Base-by-base conservation (phyloP, 805 yeast genomes). In the Saccharomycopsis fermentans region DNA sequence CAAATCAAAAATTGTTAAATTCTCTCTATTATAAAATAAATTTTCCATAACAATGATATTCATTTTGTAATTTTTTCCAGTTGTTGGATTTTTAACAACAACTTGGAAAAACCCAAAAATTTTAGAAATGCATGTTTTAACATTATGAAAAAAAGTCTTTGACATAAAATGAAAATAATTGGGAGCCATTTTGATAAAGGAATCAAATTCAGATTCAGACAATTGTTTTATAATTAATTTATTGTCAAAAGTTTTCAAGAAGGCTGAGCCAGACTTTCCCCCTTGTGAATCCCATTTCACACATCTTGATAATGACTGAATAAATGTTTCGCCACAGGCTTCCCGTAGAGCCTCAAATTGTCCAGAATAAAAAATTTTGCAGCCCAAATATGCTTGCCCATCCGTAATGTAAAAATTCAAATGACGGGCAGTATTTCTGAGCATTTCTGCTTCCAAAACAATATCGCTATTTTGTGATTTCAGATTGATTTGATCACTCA, bases 1-100 rank as follows among this genome's bases (percentile, higher is more conserved):
- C 70, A 94, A 79, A 71, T 94, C 99, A 72, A 94, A 94, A 53
- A 92, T 90, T 63, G 97, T 74, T 14, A 89, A 77, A 59, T 91
- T 86, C 64, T 85, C 86, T 58, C 84, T 79, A 63, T 87, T 86
- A 70, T 90, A 92, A 67, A 94, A 94, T 59, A 94, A 73, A 68
- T 94, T 94, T 72, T 94, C 99, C 97, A 91, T 92, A 40, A 94
- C 91, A 61, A 95, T 77, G 26, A 92, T 87, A 70, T 94, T 96
- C 85, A 91, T 84, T 62, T 87, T 86, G 66, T 88, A 81, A 35
- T 84, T 81, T 62, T 84, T 87, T 2, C 90, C 90, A 3, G 87
- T 83, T 35, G 80, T 75, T 6, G 90, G 81, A 67, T 87, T 90
- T 64, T 87, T 84, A 56, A 94, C 87, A 64, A 90, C 91, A 54